Base-by-base conservation (phyloP, 1,284 basidiomycete species). In the Austroboletus niveus region DNA sequence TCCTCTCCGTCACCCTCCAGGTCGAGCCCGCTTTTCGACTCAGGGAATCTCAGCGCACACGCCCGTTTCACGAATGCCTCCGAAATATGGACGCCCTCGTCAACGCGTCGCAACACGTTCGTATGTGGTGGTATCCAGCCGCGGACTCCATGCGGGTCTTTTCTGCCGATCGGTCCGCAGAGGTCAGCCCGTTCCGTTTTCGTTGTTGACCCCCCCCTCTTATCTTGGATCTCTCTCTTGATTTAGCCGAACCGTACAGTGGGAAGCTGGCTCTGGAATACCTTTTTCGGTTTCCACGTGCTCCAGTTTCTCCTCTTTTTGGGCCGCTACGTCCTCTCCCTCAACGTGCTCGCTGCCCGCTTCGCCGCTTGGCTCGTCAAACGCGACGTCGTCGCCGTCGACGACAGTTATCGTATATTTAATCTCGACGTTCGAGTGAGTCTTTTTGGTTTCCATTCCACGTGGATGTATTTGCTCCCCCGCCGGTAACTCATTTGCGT, bases 91-190 rank as follows among this genome's bases (percentile, higher is more conserved):
- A 87, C 56, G 56, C 70, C 8, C 73, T 95, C 61, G 84, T 80
- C 35, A 65, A 69, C 46, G 78, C 81, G 44, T 85, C 89, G 1
- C 84, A 98, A 71, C 94, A 98, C 68, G 90, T 92, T 24, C 79
- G 93, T n/a, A 78, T 94, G 30, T 95, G 92, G 90, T 99, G 95
- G 94, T 97, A 89, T 72, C 93, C 95, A 2, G 86, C 90, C 52
- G 82, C 85, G 17, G 83, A 86, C 55, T 76, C 75, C 35, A 77
- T 94, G 51, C 84, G 92, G 39, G 80, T 92, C 49, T 88, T 86
- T 60, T 77, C 84, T 56, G 80, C 87, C 39, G 82, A 92, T 68
- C 78, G 94, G 48, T 91, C 92, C 1, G 70, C 73, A 48, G 87
- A 92, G 75, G 92, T 94, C 68, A 62, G 82, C 42, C 45, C 31